Evolutionary conservation across 2,329 filamentous ascomycete species (phyloP).

Genomic region (Aspergillus sp.): DNA sequence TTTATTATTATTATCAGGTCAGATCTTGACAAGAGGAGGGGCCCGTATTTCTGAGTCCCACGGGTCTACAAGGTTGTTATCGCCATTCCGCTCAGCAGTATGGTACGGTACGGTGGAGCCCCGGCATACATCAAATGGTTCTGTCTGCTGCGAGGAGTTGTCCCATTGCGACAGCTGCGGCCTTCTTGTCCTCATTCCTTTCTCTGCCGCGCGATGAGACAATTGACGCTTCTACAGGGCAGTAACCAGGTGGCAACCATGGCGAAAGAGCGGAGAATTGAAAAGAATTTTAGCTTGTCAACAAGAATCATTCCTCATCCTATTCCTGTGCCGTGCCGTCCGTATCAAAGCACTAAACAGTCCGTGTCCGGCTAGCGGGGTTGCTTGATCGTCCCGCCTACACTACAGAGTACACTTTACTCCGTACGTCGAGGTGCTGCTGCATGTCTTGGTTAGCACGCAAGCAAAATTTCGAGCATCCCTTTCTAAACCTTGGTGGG

Average conservation of each 20-base stretch:
- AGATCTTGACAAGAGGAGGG: conserved; percentile 10
- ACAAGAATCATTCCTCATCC: conserved; percentile 3
- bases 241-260: conserved; percentile 12
- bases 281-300: conserved; percentile 11
- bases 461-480: background rate
- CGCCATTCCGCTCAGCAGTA: conserved; percentile 7
- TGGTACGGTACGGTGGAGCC: conserved; percentile 21
- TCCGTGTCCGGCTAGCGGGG: conserved; percentile 5
- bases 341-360: conserved; percentile 7
- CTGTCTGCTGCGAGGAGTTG: conserved; percentile 11
- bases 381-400: background rate
- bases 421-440: background rate
- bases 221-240: background rate
- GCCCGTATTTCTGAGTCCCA: conserved; percentile 15
- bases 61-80: conserved; percentile 13
- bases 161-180: background rate
- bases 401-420: too few species aligned
- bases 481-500: conserved; percentile 4
- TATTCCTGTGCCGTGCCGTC: conserved; percentile 12
- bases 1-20: conserved; percentile 15
- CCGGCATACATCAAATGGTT: background rate
- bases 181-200: background rate
- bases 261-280: background rate
- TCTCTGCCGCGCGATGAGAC: background rate
- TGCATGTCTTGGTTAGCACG: background rate